A percentile compares a stretch with the other conserved stretches of the same genome.
Conservation (phyloP, 352 stramenopile species). For the Saprolegnia parasitica region DNA sequence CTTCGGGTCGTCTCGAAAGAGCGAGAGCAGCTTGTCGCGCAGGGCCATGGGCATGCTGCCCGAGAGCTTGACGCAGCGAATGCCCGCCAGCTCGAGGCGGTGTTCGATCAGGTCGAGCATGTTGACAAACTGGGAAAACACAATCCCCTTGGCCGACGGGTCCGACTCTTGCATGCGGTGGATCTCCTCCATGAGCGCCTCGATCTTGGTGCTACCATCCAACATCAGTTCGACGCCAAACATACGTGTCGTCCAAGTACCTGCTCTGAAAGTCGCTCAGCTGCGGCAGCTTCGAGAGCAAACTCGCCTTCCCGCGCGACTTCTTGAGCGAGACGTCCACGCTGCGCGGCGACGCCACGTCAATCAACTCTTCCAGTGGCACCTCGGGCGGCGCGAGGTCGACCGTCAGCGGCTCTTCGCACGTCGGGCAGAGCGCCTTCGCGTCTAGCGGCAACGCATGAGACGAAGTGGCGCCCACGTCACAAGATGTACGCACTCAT, state of each 20-base stretch:
- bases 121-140: constrained; percentile 99
- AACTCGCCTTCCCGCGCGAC: constrained; percentile 28
- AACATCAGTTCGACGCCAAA: constrained; percentile 75
- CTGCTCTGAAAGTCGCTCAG: constrained; percentile 64
- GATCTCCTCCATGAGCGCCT: constrained; percentile 96
- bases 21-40: constrained; percentile 71
- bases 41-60: constrained; percentile 87
- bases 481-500: constrained; percentile 23
- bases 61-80: constrained; percentile 89
- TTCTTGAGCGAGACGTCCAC: constrained; percentile 1
- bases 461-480: too few relatives aligned
- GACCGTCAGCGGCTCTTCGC: constrained; percentile 80
- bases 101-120: constrained; percentile 99
- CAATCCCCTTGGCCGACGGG: constrained; percentile 95
- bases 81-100: constrained; percentile 83
- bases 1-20: constrained; percentile 86
- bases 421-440: constrained; percentile 65
- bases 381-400: constrained; percentile 49
- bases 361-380: constrained; percentile 28
- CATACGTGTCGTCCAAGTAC: constrained; percentile 54
- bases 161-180: constrained; percentile 90
- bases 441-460: constrained; percentile 33
- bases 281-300: constrained; percentile 36
- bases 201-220: constrained; percentile 98
- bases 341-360: constrained; percentile 1